A percentile compares a stretch with the other conserved stretches of the same genome.
These are phyloP conservation scores for Exobasidium rhododendri DNA, from an alignment of 1,284 basidiomycete species.

Conservation along the genomic window DNA sequence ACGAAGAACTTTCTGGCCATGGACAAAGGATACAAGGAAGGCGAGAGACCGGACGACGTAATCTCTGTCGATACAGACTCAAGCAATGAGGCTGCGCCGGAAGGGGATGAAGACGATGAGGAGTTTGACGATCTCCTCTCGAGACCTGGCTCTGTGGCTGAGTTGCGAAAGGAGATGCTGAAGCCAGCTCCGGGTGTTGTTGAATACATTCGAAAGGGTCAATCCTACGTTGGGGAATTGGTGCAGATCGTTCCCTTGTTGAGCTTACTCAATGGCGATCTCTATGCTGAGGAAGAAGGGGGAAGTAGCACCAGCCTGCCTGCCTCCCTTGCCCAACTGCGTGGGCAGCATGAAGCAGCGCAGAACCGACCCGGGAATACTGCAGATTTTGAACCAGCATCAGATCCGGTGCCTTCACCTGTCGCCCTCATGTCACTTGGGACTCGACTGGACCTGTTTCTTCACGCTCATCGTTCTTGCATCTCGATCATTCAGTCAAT, in stretches of 20 bases:
- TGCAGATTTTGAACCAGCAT: not conserved
- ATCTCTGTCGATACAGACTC: constrained; percentile 40
- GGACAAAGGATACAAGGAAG: constrained; percentile 14
- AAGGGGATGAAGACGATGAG: constrained; percentile 22
- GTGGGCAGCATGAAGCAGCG: constrained; percentile 5
- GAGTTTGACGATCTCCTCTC: constrained; percentile 29
- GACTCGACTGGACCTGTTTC: constrained; percentile 11
- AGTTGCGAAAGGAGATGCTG: constrained; percentile 6
- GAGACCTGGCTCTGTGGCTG: constrained; percentile 27
- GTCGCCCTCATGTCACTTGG: constrained; percentile 6
- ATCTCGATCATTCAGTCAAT: constrained; percentile 2
- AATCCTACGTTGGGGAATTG: constrained; percentile 26
- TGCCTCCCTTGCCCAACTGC: constrained; percentile 6
- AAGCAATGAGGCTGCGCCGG: constrained; percentile 9
- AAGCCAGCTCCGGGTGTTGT: constrained; percentile 37
- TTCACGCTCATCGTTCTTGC: constrained; percentile 10
- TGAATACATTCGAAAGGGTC: constrained; percentile 35
- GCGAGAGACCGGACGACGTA: constrained; percentile 33
- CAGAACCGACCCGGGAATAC: not conserved
- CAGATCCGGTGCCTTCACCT: constrained; percentile 11
- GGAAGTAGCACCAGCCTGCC: constrained; percentile 24
- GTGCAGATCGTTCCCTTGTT: constrained; percentile 27
- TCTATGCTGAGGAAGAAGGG: constrained; percentile 23
- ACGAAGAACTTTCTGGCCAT: constrained; percentile 13
- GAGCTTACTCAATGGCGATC: constrained; percentile 20